Base-by-base conservation (phyloP, 1,139 yeast genomes). In the Yamadazyma mexicana region DNA sequence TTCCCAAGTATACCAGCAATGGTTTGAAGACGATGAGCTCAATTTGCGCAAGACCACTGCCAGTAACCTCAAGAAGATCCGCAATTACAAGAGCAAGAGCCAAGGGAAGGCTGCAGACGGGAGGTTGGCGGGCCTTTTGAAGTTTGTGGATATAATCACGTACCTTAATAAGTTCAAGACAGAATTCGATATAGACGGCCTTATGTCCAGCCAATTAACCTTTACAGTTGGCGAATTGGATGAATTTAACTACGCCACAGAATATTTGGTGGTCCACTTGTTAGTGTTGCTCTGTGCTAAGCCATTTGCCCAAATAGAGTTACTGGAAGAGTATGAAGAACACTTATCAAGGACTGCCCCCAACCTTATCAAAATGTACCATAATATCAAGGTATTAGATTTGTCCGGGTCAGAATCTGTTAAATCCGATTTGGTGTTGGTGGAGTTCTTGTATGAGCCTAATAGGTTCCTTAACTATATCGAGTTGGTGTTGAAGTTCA, bases 21-120 rank as follows among this genome's bases (percentile, higher is more conserved):
- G 51, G 51, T 50, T 49, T 28, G 34, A 33, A 11, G 46, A 41
- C 3, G 44, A 45, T 15, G 39, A 44, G 5, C 11, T 35, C 1
- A 32, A 33, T 9, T 11, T 40, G 5, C n/a, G 16, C 5, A 46
- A 45, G 17, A 31, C 29, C 14, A 35, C 44, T 14, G 28, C 17
- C 4, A 36, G 34, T 30, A 42, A 35, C 30, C 39, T 36, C 34
- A 47, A 40, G 18, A 43, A 48, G 32, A 33, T 49, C 6, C 18
- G 20, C 2, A 30, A 42, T 8, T 35, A 34, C 16, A 31, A 23
- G 25, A 25, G n/a, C 25, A 42, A 35, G 34, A 34, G 24, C n/a
- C 12, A 23, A 16, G 29, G 31, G 4, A 28, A 32, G 15, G 5
- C 32, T 3, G 42, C 34, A 7, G 40, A 45, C 12, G n/a, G 34